Evolutionary conservation across 352 stramenopile genomes (phyloP), one percentile per base, ranked within the genome.

Genomic region (Thalassiosira ordinaria): DNA sequence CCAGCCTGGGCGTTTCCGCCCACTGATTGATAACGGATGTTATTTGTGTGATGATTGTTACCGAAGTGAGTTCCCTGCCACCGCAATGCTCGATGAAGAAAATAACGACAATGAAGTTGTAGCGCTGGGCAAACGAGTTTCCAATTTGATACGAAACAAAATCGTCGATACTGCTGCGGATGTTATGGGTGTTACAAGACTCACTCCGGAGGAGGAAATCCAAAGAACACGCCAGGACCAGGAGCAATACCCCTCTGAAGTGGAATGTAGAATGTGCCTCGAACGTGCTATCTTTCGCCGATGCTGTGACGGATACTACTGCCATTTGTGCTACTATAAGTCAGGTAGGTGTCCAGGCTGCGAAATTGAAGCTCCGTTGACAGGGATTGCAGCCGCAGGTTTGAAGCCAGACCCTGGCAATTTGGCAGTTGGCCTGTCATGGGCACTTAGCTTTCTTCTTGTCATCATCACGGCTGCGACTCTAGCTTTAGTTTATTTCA

Each of bases 221-320:
- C n/a, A n/a, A n/a, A n/a, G n/a, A n/a, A n/a, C n/a, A n/a, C n/a
- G n/a, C n/a, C n/a, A n/a, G n/a, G n/a, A n/a, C n/a, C n/a, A n/a
- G n/a, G n/a, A 41, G 20, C 7, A 62, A 18, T 82, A 56, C 55
- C 57, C 74, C 6, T 77, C 64, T 6, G 74, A 82, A 60, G 31
- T 77, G 9, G 74, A 82, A 46, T 82, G 74, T 37, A 20, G 65
- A 51, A 73, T 61, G 57, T 82, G 74, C 61, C 35, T 82, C 0
- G 74, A 82, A 22, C 37, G 53, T n/a, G 74, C 64, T 4, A 14
- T 82, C 0, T 76, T 76, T 37, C 55, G 74, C 20, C 46, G 47
- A 13, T 82, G 74, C 29, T 82, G 74, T 47, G 52, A 31, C n/a
- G 59, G 44, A 16, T 82, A 82, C 46, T 82, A 82, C 33, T 82